Evolutionary conservation across 164 flowering plant species (phyloP), one percentile per base, ranked within the genome.

Genomic region (Magnolia sinica): DNA sequence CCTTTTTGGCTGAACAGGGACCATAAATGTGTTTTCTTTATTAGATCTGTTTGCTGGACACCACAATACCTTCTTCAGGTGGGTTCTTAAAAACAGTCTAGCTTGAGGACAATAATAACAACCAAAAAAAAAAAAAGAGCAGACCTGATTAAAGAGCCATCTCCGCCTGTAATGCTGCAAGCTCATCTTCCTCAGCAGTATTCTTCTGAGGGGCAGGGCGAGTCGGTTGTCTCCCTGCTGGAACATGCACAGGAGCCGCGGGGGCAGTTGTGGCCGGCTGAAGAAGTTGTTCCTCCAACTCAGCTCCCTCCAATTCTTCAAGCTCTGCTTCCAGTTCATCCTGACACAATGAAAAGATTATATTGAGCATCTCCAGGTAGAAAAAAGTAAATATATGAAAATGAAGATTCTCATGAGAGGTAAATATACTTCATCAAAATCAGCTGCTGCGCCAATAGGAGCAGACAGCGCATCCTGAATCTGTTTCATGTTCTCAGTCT

Each of bases 321-420:
- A 87, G 86, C 78, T 87, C 89, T 13, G 89, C 89, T 75, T 87
- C 89, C 77, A 87, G 76, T 72, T 87, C 89, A 81, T 87, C 89
- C 89, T 87, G 78, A 51, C 68, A 81, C 23, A 37, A 24, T 65
- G 2, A 29, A 75, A 61, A 55, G 37, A 7, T 31, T n/a, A 64
- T 63, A 72, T 3, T n/a, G 50, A 72, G 55, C 72, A 67, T 52
- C 19, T 68, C 27, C 5, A 13, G 13, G 45, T 37, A 37, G 45
- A 27, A 8, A 7, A 50, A 61, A 29, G 20, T 52, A 9, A 55
- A 11, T 3, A 55, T 11, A 11, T 55, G 61, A 16, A 55, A 55
- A 55, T 9, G 16, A 55, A 55, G 61, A 10, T 7, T 37, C 45
- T 23, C n/a, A 22, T 63, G 49, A 13, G 18, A 22, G 51, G 20